A percentile compares a stretch with the other conserved stretches of the same genome.
phyloP scores from a whole-genome alignment of 2,329 filamentous ascomycete genomes.

The Phialemoniopsis sp. region DNA sequence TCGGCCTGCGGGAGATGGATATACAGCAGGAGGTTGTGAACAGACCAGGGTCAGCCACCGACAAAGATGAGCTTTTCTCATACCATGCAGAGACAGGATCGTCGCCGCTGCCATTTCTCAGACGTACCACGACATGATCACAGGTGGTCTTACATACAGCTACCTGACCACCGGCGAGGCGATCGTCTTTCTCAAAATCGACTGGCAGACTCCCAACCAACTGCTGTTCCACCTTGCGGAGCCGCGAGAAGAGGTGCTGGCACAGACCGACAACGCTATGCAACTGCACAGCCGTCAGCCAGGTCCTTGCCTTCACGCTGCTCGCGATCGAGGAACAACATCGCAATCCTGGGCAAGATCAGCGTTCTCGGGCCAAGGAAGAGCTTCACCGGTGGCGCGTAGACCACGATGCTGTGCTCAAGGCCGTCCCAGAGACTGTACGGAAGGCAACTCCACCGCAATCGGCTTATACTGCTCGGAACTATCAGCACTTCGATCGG shows the following conservation, averaged over 20 bases:
- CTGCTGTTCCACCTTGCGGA: conserved; percentile 25
- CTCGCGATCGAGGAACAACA: conserved; percentile 11
- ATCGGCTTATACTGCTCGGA: conserved; percentile 10
- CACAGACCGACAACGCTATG: conserved; percentile 11
- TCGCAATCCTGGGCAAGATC: conserved; percentile 12
- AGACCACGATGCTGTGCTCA: conserved; percentile 10
- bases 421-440: conserved; percentile 6
- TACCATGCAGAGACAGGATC: conserved; percentile 30
- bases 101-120: conserved; percentile 38
- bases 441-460: no score
- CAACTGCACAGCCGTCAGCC: conserved; percentile 18
- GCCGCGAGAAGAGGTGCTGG: conserved; percentile 16
- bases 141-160: conserved; percentile 36
- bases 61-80: conserved; percentile 23
- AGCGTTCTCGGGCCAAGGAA: conserved; percentile 7
- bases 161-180: conserved; percentile 35
- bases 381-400: conserved; percentile 6
- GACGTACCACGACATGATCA: conserved; percentile 45
- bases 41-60: conserved; percentile 15
- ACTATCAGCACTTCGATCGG: conserved; percentile 9
- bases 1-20: conserved; percentile 34
- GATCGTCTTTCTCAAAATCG: conserved; percentile 34
- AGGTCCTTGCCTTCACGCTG: conserved; percentile 23
- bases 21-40: conserved; percentile 26
- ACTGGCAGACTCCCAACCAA: conserved; percentile 14